Evolutionary conservation across 768 basidiomycete species (phyloP).

Genomic region (Tricholoma hemisulphureum): DNA sequence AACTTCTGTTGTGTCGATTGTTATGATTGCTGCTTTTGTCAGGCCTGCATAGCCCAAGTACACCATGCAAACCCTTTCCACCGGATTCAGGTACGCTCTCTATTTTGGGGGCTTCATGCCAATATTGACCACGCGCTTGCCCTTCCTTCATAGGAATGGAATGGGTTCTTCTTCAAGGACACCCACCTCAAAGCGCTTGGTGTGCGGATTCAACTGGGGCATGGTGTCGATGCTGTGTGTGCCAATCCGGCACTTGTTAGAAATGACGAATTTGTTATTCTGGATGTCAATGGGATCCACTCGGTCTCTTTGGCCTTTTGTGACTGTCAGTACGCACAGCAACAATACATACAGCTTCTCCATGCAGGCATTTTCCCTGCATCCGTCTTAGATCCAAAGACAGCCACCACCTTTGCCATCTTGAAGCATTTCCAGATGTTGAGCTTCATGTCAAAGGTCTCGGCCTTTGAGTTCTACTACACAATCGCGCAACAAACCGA

Average conservation of each 20-base stretch:
- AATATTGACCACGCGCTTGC: neutral
- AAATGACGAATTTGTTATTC: neutral
- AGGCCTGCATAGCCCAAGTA: neutral
- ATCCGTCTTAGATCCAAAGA: constrained; percentile 5
- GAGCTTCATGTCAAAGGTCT: constrained; percentile 14
- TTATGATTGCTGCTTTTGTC: neutral
- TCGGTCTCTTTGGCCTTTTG: neutral
- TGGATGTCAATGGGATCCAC: neutral
- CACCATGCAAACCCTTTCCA: neutral
- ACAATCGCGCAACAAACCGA: constrained; percentile 9
- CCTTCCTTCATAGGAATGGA: neutral
- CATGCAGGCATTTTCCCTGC: constrained; percentile 8
- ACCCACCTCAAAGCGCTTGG: neutral
- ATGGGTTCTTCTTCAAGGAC: neutral
- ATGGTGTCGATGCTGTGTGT: neutral
- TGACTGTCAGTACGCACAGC: neutral
- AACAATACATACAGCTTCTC: constrained; percentile 9
- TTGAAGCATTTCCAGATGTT: constrained; percentile 13
- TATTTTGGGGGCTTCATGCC: neutral
- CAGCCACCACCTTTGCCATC: constrained; percentile 8
- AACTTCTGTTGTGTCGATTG: neutral
- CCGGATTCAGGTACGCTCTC: neutral
- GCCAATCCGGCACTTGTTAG: neutral
- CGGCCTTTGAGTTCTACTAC: constrained; percentile 12
- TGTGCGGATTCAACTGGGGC: neutral